Evolutionary conservation across 139 green algal genomes (phyloP).

Genomic region (Chlorella ohadii): DNA sequence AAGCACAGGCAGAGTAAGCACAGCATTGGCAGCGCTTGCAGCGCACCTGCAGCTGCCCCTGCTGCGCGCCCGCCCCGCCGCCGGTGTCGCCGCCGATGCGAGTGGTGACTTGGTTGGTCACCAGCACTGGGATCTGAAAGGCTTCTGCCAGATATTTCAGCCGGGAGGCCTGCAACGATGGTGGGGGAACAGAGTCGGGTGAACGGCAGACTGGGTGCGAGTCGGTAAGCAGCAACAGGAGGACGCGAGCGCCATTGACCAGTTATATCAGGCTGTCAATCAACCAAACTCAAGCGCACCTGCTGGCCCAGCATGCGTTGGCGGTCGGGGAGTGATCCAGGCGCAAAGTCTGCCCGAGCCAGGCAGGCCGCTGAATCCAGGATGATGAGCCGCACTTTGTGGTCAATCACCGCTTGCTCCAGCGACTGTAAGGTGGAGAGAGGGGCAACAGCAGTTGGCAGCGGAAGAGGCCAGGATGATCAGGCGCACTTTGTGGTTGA

Average conservation of each 20-base stretch:
- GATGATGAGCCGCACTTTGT: constrained; percentile 71
- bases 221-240: too few relatives aligned
- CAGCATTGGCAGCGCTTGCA: too few relatives aligned
- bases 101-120: constrained; percentile 83
- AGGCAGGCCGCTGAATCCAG: constrained; percentile 86
- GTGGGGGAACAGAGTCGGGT: too few relatives aligned
- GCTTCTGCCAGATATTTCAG: constrained; percentile 85
- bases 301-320: constrained; percentile 63
- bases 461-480: constrained; percentile 89
- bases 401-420: constrained; percentile 62
- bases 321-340: constrained; percentile 26
- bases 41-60: constrained; percentile 51
- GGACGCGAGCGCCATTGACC: too few relatives aligned
- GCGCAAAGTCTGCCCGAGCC: constrained; percentile 52
- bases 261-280: too few relatives aligned
- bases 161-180: constrained; percentile 51
- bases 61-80: constrained; percentile 2
- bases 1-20: too few relatives aligned
- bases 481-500: constrained; percentile 62
- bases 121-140: constrained; percentile 77
- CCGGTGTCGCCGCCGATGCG: constrained; percentile 40
- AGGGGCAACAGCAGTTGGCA: too few relatives aligned
- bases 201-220: too few relatives aligned
- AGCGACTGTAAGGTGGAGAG: constrained; percentile 15
- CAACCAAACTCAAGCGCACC: too few relatives aligned